Conservation (phyloP, 1,284 basidiomycete genomes). For the Apiotrichum veenhuisii region DNA sequence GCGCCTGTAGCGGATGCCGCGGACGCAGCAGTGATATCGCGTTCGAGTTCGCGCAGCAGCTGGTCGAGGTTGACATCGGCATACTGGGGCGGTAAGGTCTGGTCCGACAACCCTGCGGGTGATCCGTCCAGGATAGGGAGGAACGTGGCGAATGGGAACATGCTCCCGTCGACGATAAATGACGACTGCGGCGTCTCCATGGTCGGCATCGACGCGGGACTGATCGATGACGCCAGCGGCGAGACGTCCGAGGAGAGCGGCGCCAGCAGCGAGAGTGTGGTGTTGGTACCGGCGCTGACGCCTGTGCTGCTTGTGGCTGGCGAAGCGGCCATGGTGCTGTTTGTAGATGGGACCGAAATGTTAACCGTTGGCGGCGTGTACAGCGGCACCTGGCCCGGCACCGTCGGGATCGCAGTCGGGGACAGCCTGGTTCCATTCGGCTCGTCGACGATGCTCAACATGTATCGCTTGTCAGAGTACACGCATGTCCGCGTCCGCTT, state of each 20-base stretch:
- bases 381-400: too few relatives aligned
- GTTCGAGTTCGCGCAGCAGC: not conserved
- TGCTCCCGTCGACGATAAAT: not conserved
- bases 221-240: not conserved
- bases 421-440: not conserved
- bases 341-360: too few relatives aligned
- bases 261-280: not conserved
- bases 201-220: not conserved
- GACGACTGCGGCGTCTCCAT: not conserved
- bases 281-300: not conserved
- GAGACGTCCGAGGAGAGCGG: not conserved
- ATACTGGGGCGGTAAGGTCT: not conserved
- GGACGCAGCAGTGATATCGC: slow-evolving; percentile 1
- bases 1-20: not conserved
- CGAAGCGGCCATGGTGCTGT: too few relatives aligned
- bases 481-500: slow-evolving; percentile 14
- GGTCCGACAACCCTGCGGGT: not conserved
- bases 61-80: slow-evolving; percentile 12
- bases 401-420: slow-evolving; percentile 3
- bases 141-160: not conserved
- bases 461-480: slow-evolving; percentile 12
- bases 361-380: too few relatives aligned
- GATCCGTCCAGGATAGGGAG: not conserved
- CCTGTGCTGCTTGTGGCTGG: too few relatives aligned
- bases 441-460: not conserved